These are phyloP conservation scores for Paramecium biaurelia DNA, from an alignment of 73 alveolate genomes.

Conservation along the genomic window DNA sequence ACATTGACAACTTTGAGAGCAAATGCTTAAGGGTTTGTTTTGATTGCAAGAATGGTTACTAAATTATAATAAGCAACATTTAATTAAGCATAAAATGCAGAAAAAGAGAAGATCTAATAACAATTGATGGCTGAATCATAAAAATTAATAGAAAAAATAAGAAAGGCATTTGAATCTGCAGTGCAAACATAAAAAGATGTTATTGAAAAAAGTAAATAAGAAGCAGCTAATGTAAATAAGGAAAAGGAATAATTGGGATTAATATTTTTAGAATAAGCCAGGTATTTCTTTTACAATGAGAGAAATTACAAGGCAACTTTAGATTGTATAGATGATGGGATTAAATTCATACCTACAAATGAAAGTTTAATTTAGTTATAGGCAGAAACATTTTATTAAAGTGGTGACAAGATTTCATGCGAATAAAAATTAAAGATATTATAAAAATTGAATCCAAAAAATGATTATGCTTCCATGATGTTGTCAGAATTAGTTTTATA, in stretches of 20 bases:
- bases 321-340: slow-evolving; percentile 46
- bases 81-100: slow-evolving; percentile 31
- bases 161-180: slow-evolving; percentile 59
- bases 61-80: background rate
- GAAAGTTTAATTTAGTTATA: slow-evolving; percentile 72
- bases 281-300: slow-evolving; percentile 59
- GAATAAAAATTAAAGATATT: slow-evolving; percentile 73
- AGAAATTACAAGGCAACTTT: slow-evolving; percentile 58
- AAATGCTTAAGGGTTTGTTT: slow-evolving; percentile 39
- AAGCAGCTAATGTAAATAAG: slow-evolving; percentile 57
- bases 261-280: slow-evolving; percentile 53
- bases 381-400: slow-evolving; percentile 71
- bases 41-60: slow-evolving; percentile 44
- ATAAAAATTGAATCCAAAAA: slow-evolving; percentile 78
- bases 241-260: slow-evolving; percentile 61
- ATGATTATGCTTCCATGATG: slow-evolving; percentile 83
- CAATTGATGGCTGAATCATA: slow-evolving; percentile 31
- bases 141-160: slow-evolving; percentile 33
- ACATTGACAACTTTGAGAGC: slow-evolving; percentile 1
- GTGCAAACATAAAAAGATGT: slow-evolving; percentile 23
- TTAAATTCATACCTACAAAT: slow-evolving; percentile 56
- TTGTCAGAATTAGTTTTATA: slow-evolving; percentile 79
- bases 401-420: slow-evolving; percentile 75
- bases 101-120: background rate
- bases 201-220: slow-evolving; percentile 63